Conservation (phyloP, 495 filamentous ascomycete genomes). For the Coniosporium apollinis region DNA sequence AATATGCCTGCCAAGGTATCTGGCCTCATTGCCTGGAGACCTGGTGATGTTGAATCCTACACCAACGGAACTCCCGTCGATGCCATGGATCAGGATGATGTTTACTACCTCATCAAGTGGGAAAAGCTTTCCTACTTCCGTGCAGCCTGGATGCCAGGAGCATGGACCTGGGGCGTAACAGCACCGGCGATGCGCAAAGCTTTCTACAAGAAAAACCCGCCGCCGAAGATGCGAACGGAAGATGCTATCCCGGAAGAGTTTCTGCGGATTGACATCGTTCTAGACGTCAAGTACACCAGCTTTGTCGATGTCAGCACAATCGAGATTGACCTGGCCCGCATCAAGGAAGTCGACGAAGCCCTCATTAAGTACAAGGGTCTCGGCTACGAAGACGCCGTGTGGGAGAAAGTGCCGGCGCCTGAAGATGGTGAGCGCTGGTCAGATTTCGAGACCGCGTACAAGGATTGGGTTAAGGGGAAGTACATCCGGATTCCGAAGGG, state of each 20-base stretch:
- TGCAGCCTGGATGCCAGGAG: conserved; percentile 68
- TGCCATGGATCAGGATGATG: conserved; percentile 46
- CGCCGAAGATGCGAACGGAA: conserved; percentile 51
- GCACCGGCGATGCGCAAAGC: conserved; percentile 44
- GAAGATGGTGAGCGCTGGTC: conserved; percentile 52
- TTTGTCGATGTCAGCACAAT: conserved; percentile 33
- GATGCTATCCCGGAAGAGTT: conserved; percentile 76
- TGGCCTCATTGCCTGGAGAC: conserved; percentile 74
- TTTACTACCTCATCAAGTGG: conserved; percentile 90
- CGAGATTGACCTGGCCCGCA: conserved; percentile 47
- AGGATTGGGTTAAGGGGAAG: conserved; percentile 62
- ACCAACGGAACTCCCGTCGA: conserved; percentile 31
- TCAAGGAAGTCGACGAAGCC: conserved; percentile 51
- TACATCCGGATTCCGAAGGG: conserved; percentile 44
- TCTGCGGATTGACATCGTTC: conserved; percentile 71
- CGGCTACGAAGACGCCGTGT: conserved; percentile 79
- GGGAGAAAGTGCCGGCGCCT: conserved; percentile 65
- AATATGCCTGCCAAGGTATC: conserved; percentile 43
- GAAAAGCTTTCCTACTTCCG: conserved; percentile 59
- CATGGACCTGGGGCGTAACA: conserved; percentile 76
- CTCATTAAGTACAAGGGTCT: conserved; percentile 89
- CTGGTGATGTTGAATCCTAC: conserved; percentile 35
- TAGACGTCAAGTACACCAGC: conserved; percentile 52
- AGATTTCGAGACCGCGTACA: conserved; percentile 70
- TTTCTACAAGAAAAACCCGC: conserved; percentile 50